Base-by-base conservation (phyloP, 495 filamentous ascomycete species). In the Neurospora sp. region DNA sequence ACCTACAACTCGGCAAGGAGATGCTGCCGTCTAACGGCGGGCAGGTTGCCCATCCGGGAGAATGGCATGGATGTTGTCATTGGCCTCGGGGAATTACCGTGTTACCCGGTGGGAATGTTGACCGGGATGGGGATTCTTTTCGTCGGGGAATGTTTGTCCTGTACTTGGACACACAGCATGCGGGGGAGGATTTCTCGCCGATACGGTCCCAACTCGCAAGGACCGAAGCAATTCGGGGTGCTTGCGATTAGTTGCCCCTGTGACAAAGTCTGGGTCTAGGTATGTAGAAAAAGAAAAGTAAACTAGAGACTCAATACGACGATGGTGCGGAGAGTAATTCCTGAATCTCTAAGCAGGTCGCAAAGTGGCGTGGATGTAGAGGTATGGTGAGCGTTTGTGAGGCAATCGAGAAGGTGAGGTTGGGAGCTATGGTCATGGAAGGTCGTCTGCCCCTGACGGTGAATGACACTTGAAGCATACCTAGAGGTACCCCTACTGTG, bases 1-100 rank as follows among this genome's bases (percentile, higher is more conserved):
- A 78, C 89, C 76, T 81, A 95, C 93, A 93, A 94, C 85, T 94
- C 93, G 38, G 93, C 84, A 38, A 93, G 83, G 9, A 93, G 85
- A 76, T 92, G 89, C 75, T 94, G 92, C 77, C 86, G 75, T 71
- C 77, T 78, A 59, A 83, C 20, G 16, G 81, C 74, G 14, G 81
- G 77, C 23, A 83, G 75, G 69, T 69, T 76, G 69, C 75, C 66
- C 78, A 83, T 79, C 39, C 74, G 79, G 3, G 72, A 70, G 54
- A 66, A 66, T 35, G 54, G 54, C 54, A 37, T 66, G 14, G 54
- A 66, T 66, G 54, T 35, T 66, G 54, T 35, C 54, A 66, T 66
- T 35, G 54, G 54, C 27, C 23, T 66, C 54, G 27, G 54, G 54
- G 54, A 35, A 35, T 62, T 62, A 62, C 54, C 54, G 54, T 35